phyloP scores from a whole-genome alignment of 305 asterid species.

The Solanum hybrid region DNA sequence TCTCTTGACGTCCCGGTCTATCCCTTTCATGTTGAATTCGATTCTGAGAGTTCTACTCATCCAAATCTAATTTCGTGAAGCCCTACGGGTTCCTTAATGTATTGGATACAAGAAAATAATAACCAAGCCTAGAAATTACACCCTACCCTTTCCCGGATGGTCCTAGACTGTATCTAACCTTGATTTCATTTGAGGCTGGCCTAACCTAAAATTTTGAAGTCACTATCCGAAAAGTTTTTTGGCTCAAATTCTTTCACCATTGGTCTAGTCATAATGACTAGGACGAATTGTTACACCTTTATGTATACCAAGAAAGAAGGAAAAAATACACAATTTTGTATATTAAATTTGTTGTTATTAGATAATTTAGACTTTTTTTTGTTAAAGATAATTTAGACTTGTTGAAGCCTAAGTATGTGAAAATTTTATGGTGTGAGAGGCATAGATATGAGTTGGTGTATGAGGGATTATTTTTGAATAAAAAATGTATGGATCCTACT shows the following conservation, averaged over 20 bases:
- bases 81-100: background rate
- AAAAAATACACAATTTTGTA: too few species aligned
- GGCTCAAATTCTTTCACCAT: background rate
- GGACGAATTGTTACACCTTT: background rate
- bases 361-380: background rate
- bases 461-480: background rate
- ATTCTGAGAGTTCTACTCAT: background rate
- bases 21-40: background rate
- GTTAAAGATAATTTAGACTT: background rate
- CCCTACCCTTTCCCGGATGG: background rate
- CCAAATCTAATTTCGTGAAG: rapidly evolving
- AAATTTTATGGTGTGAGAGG: background rate
- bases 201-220: background rate
- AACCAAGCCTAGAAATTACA: background rate
- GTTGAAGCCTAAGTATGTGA: background rate
- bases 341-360: too few species aligned
- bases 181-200: background rate
- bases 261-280: background rate
- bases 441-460: background rate
- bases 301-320: background rate
- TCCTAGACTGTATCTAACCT: background rate
- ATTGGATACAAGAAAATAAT: background rate
- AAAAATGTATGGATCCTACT: background rate
- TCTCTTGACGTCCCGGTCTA: background rate
- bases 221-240: background rate